Conservation (phyloP, 768 basidiomycete genomes). For the Amanita pseudoporphyria region DNA sequence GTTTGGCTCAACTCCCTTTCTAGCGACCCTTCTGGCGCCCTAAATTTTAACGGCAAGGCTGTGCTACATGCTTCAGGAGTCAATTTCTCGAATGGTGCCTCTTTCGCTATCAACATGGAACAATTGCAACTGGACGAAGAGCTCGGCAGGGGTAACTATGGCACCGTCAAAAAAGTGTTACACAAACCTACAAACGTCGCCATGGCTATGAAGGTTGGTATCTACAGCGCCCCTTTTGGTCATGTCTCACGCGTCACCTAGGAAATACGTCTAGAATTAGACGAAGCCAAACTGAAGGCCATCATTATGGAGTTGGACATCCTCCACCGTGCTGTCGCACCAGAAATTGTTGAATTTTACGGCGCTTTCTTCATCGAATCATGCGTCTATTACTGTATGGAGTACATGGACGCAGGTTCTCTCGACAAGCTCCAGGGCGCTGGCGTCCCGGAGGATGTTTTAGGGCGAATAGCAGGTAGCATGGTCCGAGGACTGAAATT, state of each 20-base stretch:
- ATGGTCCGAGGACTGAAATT: conserved; percentile 91
- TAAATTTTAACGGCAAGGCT: conserved; percentile 91
- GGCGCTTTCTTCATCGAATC: conserved; percentile 99
- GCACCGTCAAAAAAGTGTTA: conserved; percentile 91
- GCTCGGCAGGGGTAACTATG: conserved; percentile 94
- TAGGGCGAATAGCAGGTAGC: conserved; percentile 69
- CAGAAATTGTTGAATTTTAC: conserved; percentile 96
- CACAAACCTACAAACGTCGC: conserved; percentile 91
- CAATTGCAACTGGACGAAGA: conserved; percentile 89
- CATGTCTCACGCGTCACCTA: conserved; percentile 22
- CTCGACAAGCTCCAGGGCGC: conserved; percentile 69
- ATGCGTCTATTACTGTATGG: conserved; percentile 99
- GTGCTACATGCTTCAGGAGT: conserved; percentile 82
- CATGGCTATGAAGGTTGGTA: conserved; percentile 96
- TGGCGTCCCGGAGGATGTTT: conserved; percentile 68
- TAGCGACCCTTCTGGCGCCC: conserved; percentile 92
- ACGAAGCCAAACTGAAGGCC: conserved; percentile 85
- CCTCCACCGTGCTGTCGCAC: conserved; percentile 85
- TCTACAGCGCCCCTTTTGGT: conserved; percentile 7
- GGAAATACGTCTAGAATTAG: conserved; percentile 97
- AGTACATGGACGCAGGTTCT: conserved; percentile 98
- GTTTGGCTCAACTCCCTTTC: conserved; percentile 6
- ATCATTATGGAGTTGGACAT: conserved; percentile 99
- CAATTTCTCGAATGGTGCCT: conserved; percentile 81
- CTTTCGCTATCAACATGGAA: conserved; percentile 91